Evolutionary conservation across 78 protist species (phyloP), one percentile per base, ranked within the genome.

Genomic region (Polysphondylium violaceum): DNA sequence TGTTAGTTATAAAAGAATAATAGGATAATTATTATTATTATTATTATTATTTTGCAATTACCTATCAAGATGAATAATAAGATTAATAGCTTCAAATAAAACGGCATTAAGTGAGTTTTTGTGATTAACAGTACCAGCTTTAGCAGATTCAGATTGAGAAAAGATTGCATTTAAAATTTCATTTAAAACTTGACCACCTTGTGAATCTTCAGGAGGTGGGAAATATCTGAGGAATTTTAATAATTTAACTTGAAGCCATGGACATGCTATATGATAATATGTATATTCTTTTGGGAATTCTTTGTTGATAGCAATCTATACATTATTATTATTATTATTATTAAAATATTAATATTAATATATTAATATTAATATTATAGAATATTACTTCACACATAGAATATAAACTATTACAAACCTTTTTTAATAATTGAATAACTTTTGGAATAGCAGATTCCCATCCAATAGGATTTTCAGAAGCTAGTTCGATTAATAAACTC

Each of bases 241-340:
- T 53, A 88, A 35, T 92, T 97, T 97, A 69, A 98, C 98, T 79
- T 97, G 98, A 47, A 98, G 83, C 96, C 96, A 94, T n/a, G 99
- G 99, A 41, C 94, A 73, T 17, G 98, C 86, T 41, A 98, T 93
- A 43, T 88, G 87, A 78, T 98, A 94, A 93, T 99, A 98, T 17
- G 95, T 58, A 90, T 98, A 97, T 59, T 98, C 99, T 65, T 60
- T 71, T 33, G 90, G 73, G 40, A 27, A 76, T 65, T 89, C 95
- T 43, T 72, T 58, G 51, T 94, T 55, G 56, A 96, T 75, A 36
- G 94, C 65, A 58, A 93, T 93, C 95, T 79, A 40, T 3, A 33
- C 3, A 47, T 14, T 53, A 21, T 53, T 56, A 7, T 16, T 55
- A 23, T 23, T 56, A 25, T 21, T 58, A 58, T 12, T 58, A 19